Base-by-base conservation (phyloP, 2,329 filamentous ascomycete genomes). In the Alternaria burnsii region DNA sequence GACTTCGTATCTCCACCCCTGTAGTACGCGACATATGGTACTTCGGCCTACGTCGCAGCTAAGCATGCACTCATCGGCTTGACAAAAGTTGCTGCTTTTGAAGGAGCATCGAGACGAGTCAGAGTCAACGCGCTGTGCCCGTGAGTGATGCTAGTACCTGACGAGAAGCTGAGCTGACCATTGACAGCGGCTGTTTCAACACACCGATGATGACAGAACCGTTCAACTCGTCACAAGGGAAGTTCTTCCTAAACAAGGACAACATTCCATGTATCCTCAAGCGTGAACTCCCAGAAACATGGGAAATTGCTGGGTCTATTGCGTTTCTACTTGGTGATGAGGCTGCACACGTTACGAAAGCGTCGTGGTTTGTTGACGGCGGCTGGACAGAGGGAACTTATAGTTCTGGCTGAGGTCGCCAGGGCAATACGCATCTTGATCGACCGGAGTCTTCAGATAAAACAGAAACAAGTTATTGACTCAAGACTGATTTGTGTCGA, bases 1-100 rank as follows among this genome's bases (percentile, higher is more conserved):
- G 28, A 48, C 44, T 34, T 32, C 3, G 4, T 14, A 34, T 34
- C 7, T 48, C 9, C 18, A 48, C 28, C 44, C 0, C n/a, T 34
- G 18, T 8, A 48, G 40, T 41, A 41, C 40, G 40, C 40, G 5
- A 41, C 40, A 83, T 84, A 53, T 85, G 85, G 18, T 65, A 67
- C 65, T 36, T 76, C 71, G 30, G 75, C 76, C 8, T 80, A 79
- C 55, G 55, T 66, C 5, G 74, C 77, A 3, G 72, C 65, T 14
- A 81, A 80, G 61, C 78, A 80, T 58, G 78, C 70, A 3, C 75
- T 80, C 9, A 69, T 80, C 14, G 78, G 79, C 4, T 62, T 80
- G 32, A 79, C 78, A 16, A 71, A 73, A 41, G 67, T 68, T n/a
- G 73, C 76, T 5, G 79, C 78, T 26, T 53, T 58, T 32, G 12